Conservation (phyloP, 1,139 yeast species). For the Meyerozyma guilliermondii region DNA sequence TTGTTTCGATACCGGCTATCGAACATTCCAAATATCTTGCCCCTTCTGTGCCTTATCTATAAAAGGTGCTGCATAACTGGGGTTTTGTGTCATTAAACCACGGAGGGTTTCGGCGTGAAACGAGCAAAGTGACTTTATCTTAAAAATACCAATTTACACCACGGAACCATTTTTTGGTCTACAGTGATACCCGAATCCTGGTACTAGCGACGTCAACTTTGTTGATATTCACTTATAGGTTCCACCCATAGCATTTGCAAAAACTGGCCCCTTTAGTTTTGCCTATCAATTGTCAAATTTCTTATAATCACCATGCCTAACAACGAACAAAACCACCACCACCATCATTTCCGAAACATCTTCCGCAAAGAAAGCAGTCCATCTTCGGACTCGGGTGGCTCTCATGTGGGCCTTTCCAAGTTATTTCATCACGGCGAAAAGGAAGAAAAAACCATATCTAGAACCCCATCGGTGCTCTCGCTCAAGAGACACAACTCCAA, state of each 20-base stretch:
- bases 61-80: background rate
- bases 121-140: background rate
- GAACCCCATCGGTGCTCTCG: slow-evolving; percentile 25
- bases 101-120: background rate
- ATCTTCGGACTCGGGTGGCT: slow-evolving; percentile 8
- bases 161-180: too few relatives aligned
- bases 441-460: slow-evolving; percentile 8
- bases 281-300: background rate
- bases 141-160: too few relatives aligned
- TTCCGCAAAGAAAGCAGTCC: slow-evolving; percentile 15
- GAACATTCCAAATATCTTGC: too few relatives aligned
- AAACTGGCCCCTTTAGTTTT: too few relatives aligned
- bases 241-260: too few relatives aligned
- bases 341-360: slow-evolving; percentile 15
- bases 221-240: too few relatives aligned
- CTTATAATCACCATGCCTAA: background rate
- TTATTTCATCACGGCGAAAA: slow-evolving; percentile 11
- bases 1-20: too few relatives aligned
- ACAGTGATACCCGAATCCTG: too few relatives aligned
- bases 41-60: background rate
- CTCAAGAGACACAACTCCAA: slow-evolving; percentile 25
- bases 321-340: slow-evolving; percentile 3
- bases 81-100: background rate
- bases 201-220: too few relatives aligned
- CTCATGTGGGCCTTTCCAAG: slow-evolving; percentile 24